Evolutionary conservation across 768 basidiomycete genomes (phyloP), one percentile per base, ranked within the genome.

Genomic region (Lyophyllum semitale): DNA sequence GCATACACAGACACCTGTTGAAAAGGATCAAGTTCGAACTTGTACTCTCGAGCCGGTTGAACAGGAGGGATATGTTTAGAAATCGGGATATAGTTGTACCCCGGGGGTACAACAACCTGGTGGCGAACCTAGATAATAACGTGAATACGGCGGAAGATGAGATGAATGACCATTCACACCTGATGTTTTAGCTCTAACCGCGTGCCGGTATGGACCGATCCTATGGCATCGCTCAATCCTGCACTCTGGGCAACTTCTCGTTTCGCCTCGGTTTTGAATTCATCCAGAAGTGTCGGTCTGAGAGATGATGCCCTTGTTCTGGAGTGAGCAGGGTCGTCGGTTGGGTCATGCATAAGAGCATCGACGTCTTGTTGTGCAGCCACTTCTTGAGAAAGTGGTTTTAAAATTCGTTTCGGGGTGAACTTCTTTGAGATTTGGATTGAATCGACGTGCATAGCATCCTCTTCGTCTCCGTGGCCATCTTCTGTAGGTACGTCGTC

Each of bases 11-110:
- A 95, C 41, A 98, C 94, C 66, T 87, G 83, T 65, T 98, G 97
- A 76, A 99, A 99, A 17, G 97, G 96, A 74, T 99, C 97, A 48
- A 99, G 82, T 41, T 87, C 89, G 77, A 99, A 99, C 59, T 94
- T 94, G 79, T 98, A 99, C 66, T 89, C 88, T 49, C 93, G 84
- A 47, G 87, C 95, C 0, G 95, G 95, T 65, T 95, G 94, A 47
- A 87, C 81, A 13, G 92, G 91, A 12, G 95, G 89, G n/a, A 91
- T 82, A 69, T 99, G 95, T 66, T 91, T 81, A 17, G 90, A 85
- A 57, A 98, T 97, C 2, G 96, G 90, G 40, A 88, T 70, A 71
- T 98, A 98, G 65, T 87, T 84, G 71, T 95, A 98, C 25, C 88
- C 88, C 20, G 92, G 88, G 7, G 97, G 97, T 15, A 98, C 87